These are phyloP conservation scores for Trichoderma erinaceum DNA, from an alignment of 495 filamentous ascomycete species.

Conservation along the genomic window DNA sequence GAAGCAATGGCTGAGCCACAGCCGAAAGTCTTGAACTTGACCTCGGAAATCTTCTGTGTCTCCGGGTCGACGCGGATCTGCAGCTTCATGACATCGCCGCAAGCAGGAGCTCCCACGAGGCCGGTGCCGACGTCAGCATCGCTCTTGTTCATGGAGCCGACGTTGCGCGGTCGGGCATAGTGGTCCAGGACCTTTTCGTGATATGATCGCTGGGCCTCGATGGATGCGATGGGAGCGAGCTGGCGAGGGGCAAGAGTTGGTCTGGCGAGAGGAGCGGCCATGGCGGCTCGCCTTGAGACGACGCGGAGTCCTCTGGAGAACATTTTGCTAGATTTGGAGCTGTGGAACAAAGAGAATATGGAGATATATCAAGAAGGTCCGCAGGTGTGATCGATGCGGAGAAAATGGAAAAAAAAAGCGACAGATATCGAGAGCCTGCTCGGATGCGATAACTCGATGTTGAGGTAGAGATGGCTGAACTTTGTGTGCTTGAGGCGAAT, in stretches of 20 bases:
- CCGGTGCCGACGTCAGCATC: constrained; percentile 91
- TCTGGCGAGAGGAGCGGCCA: constrained; percentile 23
- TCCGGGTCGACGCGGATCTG: constrained; percentile 94
- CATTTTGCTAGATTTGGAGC: constrained; percentile 20
- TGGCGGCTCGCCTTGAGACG: constrained; percentile 23
- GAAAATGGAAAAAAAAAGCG: no score
- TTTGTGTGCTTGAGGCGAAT: no score
- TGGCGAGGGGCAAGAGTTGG: constrained; percentile 29
- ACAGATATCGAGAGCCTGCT: background rate
- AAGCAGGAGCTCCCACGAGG: constrained; percentile 88
- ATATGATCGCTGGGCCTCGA: constrained; percentile 42
- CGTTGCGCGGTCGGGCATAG: constrained; percentile 89
- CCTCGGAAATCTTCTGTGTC: constrained; percentile 84
- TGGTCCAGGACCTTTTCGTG: constrained; percentile 79
- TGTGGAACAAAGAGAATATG: no score
- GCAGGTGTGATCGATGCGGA: no score
- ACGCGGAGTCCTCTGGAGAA: constrained; percentile 32
- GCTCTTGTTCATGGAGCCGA: constrained; percentile 83
- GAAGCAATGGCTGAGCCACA: constrained; percentile 94
- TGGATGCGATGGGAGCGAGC: constrained; percentile 29
- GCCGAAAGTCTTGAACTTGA: constrained; percentile 89
- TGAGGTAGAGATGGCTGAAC: background rate
- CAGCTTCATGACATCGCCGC: constrained; percentile 97
- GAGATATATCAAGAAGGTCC: no score
- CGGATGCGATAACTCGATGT: background rate